Evolutionary conservation across 129 eudicot species (phyloP), one percentile per base, ranked within the genome.

Genomic region (Mikania micrantha): DNA sequence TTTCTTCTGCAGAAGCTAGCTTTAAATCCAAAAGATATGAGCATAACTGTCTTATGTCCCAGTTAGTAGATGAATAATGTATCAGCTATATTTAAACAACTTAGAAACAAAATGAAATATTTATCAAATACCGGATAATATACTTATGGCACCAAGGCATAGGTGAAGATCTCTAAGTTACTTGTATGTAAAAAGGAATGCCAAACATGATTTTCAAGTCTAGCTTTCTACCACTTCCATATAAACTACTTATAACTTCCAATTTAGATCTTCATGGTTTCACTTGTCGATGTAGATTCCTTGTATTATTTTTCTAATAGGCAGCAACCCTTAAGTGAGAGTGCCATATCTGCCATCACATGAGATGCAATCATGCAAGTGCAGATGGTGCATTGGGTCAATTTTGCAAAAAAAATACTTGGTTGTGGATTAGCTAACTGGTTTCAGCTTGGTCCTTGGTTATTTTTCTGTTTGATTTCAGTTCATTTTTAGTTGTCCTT

Each of bases 1-100:
- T 94, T 86, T 94, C 99, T 77, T 94, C 99, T 38, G 99, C 99
- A 66, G 99, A 94, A 61, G 95, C 95, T 78, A 73, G 85, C 88
- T 94, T 94, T 73, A 94, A 70, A 73, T 94, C 99, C 90, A 94
- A 52, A 64, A 94, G 95, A 80, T 94, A 74, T 5, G 99, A 80
- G 75, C 95, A 86, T 80, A 94, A 79, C 47, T 94, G 97, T 67
- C 95, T 90, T 69, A 94, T 94, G 73, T 94, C 99, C 99, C 90
- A 91, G 85, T 63, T 39, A 75, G 80, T 48, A 7, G 62, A 68
- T 60, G 35, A 54, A 27, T 36, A 36, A 56, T 50, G 38, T 48
- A 70, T 76, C 70, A 59, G 75, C 41, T 68, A 58, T 68, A 68
- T 38, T 68, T 16, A 19, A 48, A 52, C 38, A 59, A 69, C 40